Evolutionary conservation across 257 asterid genomes (phyloP).

Genomic region (Rhazya stricta): DNA sequence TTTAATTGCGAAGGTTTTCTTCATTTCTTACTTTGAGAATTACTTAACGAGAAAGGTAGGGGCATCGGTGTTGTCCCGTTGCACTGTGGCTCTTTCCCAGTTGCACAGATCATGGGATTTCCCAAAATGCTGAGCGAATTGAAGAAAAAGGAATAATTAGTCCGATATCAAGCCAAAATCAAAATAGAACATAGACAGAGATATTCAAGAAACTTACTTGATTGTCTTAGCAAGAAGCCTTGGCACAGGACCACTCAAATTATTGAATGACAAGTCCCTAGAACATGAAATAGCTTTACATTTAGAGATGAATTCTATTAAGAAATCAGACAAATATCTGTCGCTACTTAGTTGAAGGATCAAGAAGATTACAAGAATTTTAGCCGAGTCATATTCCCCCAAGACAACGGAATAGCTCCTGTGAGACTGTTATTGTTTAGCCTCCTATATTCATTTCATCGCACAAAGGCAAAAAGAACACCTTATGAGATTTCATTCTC

Average conservation of each 20-base stretch:
- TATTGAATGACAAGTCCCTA: constrained; percentile 93
- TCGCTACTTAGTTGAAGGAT: constrained; percentile 9
- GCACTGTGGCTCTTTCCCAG: constrained; percentile 80
- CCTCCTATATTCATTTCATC: constrained; percentile 51
- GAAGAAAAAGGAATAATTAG: background rate
- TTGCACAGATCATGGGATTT: constrained; percentile 80
- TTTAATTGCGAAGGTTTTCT: background rate
- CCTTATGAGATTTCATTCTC: background rate
- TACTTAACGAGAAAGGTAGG: constrained; percentile 41
- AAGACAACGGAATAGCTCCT: constrained; percentile 66
- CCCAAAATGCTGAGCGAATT: constrained; percentile 61
- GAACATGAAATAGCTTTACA: constrained; percentile 14
- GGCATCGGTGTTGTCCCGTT: constrained; percentile 74
- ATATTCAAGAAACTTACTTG: constrained; percentile 42
- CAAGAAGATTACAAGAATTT: constrained; percentile 56
- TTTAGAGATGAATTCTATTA: constrained; percentile 11
- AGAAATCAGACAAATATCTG: constrained; percentile 4
- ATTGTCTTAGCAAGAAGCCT: constrained; percentile 76
- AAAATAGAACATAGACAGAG: background rate
- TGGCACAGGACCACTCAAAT: constrained; percentile 85
- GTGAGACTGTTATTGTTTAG: constrained; percentile 76
- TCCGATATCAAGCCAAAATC: constrained; percentile 1
- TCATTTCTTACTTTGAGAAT: constrained; percentile 57
- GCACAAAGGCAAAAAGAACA: background rate
- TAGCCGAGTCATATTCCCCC: constrained; percentile 75